These are phyloP conservation scores for Chalciporus chontae DNA, from an alignment of 768 basidiomycete species.

Conservation along the genomic window DNA sequence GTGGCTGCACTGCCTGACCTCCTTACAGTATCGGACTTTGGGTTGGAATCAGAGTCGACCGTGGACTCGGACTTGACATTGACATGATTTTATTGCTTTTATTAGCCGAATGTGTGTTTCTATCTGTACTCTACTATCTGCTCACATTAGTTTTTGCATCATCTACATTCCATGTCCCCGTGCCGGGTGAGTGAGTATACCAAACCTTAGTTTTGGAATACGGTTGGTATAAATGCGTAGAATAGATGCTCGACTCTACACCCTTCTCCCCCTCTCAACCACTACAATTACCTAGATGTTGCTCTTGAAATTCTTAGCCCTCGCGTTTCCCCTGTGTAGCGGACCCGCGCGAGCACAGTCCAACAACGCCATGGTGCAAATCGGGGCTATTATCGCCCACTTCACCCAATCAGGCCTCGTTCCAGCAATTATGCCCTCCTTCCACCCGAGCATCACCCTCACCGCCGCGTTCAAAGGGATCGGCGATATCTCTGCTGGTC, in stretches of 20 bases:
- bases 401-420: slow-evolving; percentile 59
- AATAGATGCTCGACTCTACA: not conserved
- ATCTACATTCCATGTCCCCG: slow-evolving; percentile 9
- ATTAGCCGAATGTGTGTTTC: slow-evolving; percentile 22
- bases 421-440: slow-evolving; percentile 56
- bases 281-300: slow-evolving; percentile 13
- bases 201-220: slow-evolving; percentile 22
- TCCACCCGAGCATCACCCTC: slow-evolving; percentile 59
- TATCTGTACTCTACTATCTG: slow-evolving; percentile 35
- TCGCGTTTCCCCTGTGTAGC: slow-evolving; percentile 35
- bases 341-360: slow-evolving; percentile 44
- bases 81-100: slow-evolving; percentile 24
- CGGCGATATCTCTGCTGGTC: slow-evolving; percentile 53
- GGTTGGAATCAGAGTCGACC: slow-evolving; percentile 22
- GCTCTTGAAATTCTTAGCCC: slow-evolving; percentile 4
- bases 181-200: slow-evolving; percentile 13
- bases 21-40: slow-evolving; percentile 27
- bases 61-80: slow-evolving; percentile 19
- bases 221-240: not conserved
- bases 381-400: slow-evolving; percentile 65
- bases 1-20: slow-evolving; percentile 22
- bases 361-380: slow-evolving; percentile 38
- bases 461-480: slow-evolving; percentile 47
- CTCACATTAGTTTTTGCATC: slow-evolving; percentile 24
- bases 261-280: not conserved